phyloP scores from a whole-genome alignment of 179 eudicot species.

The Gypsophila paniculata region DNA sequence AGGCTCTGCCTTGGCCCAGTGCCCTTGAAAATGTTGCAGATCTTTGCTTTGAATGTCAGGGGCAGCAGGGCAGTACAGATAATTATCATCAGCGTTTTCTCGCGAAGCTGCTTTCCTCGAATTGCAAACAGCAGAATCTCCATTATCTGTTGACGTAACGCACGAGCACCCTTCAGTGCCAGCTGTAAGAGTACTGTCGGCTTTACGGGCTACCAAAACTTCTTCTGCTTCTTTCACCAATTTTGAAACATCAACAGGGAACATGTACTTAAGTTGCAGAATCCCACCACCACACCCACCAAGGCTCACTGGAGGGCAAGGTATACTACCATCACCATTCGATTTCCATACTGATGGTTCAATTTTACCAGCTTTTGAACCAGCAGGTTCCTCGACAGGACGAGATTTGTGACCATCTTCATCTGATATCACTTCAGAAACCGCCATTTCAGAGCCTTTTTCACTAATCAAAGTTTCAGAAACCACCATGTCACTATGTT shows the following conservation, averaged over 20 bases:
- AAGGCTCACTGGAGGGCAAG: constrained; percentile 54
- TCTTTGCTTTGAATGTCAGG: constrained; percentile 34
- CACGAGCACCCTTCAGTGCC: constrained; percentile 42
- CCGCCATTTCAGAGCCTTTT: constrained; percentile 5
- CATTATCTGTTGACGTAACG: constrained; percentile 22
- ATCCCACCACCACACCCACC: constrained; percentile 75
- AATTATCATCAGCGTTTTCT: constrained; percentile 49
- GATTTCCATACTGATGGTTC: constrained; percentile 54
- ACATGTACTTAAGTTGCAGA: constrained; percentile 47
- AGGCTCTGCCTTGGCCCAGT: constrained; percentile 83
- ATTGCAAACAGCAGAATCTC: constrained; percentile 19
- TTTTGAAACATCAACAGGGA: constrained; percentile 39
- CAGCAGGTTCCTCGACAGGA: constrained; percentile 49
- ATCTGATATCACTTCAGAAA: constrained; percentile 49
- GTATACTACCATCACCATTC: constrained; percentile 54
- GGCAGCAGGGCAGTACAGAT: constrained; percentile 54
- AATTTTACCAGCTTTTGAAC: constrained; percentile 26
- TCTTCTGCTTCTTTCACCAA: constrained; percentile 49
- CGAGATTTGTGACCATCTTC: constrained; percentile 58
- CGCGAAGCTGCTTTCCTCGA: constrained; percentile 59
- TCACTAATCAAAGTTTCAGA: neutral
- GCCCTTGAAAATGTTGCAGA: constrained; percentile 60
- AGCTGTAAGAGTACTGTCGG: constrained; percentile 23
- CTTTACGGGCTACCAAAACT: constrained; percentile 21
- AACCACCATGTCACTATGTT: constrained; percentile 27